Base-by-base conservation (phyloP, 805 yeast genomes). In the Kodamaea fukazawae region DNA sequence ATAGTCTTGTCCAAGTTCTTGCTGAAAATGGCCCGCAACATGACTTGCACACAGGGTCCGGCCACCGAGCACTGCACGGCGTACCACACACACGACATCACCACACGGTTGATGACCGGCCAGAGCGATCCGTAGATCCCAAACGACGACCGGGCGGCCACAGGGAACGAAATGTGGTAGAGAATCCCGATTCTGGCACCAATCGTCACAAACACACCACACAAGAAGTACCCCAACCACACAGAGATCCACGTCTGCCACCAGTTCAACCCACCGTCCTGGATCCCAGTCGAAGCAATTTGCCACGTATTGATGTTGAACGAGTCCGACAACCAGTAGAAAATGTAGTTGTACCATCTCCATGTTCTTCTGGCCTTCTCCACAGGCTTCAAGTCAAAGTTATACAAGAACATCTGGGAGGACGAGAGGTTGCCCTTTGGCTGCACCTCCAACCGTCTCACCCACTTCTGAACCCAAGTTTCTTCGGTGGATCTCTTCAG, bases 221-320 rank as follows among this genome's bases (percentile, higher is more conserved):
- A 79, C 34, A 85, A 61, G 13, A 71, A 55, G 60, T 88, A 88
- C 5, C 96, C 96, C 12, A 88, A 46, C 93, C 95, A 86, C 17
- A 88, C 93, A 1, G 93, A 77, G 28, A 88, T 64, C 95, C 96
- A 88, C 9, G 85, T 80, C 56, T 82, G 89, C 95, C 95, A 88
- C 95, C 96, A 87, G 12, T 82, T 76, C 62, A 88, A 65, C 8
- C 93, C 93, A 15, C 80, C 78, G 39, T 72, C 69, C 42, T 84
- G 82, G 26, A 68, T 62, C 52, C 95, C 95, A 0, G 95, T 84
- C 7, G 91, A 81, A 2, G 95, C 96, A 51, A 88, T 86, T 67
- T 85, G 89, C 88, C 91, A 87, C 4, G 96, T 86, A 59, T 86
- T 87, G 56, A 88, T 79, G 63, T 88, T 88, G 67, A 88, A 86